Conservation (phyloP, 2,329 filamentous ascomycete genomes). For the Phialophora verrucosa region DNA sequence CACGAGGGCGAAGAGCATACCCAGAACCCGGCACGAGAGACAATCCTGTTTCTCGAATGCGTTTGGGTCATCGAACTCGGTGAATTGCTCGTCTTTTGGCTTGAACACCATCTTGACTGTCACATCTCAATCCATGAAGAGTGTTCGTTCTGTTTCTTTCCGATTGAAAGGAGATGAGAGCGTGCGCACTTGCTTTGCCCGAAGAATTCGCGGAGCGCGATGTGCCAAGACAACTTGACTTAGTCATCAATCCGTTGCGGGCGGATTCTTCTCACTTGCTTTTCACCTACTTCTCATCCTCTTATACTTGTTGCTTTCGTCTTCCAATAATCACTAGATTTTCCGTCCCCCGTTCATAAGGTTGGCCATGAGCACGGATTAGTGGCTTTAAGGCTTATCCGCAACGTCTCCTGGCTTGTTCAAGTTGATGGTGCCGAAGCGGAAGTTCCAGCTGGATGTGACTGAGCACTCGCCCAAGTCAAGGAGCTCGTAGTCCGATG, state of each 20-base stretch:
- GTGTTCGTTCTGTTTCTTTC: too few relatives aligned
- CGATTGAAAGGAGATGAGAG: not conserved
- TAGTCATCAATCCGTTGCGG: not conserved
- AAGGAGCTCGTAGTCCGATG: not conserved
- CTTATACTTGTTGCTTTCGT: not conserved
- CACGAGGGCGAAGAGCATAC: constrained; percentile 54
- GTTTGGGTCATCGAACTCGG: constrained; percentile 18
- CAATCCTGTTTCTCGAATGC: constrained; percentile 62
- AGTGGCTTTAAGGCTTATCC: not conserved
- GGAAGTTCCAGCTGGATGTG: not conserved
- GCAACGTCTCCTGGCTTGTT: not conserved
- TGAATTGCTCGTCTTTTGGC: constrained; percentile 17
- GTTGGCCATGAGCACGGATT: not conserved
- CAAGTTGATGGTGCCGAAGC: not conserved
- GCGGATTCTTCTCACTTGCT: not conserved
- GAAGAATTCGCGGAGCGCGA: not conserved
- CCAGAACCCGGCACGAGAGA: constrained; percentile 71
- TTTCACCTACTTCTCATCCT: not conserved
- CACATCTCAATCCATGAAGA: not conserved
- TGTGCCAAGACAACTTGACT: not conserved
- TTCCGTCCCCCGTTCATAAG: not conserved
- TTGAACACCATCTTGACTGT: constrained; percentile 9
- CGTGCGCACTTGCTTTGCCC: not conserved
- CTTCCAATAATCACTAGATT: not conserved
- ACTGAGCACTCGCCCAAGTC: not conserved